These are phyloP conservation scores for Spathaspora passalidarum DNA, from an alignment of 805 yeast genomes.

Conservation along the genomic window DNA sequence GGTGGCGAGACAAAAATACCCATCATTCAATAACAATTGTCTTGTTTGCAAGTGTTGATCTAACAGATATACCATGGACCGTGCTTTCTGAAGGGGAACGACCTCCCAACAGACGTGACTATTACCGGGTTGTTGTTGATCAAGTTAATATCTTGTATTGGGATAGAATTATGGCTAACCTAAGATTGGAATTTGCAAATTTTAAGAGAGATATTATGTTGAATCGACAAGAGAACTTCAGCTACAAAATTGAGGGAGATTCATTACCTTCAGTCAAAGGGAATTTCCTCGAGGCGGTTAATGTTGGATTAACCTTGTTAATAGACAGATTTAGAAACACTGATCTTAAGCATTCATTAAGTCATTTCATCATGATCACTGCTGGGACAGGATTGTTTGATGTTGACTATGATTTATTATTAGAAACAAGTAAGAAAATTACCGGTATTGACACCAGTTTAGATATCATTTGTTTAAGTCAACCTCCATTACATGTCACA, in stretches of 20 bases:
- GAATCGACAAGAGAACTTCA: slow-evolving; percentile 16
- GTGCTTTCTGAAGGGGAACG: slow-evolving; percentile 70
- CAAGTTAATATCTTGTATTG: slow-evolving; percentile 86
- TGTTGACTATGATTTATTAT: slow-evolving; percentile 75
- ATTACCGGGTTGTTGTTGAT: slow-evolving; percentile 91
- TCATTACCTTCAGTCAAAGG: slow-evolving; percentile 88
- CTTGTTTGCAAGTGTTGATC: slow-evolving; percentile 77
- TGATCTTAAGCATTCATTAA: slow-evolving; percentile 85
- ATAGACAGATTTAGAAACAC: slow-evolving; percentile 78
- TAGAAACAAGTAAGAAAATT: slow-evolving; percentile 72
- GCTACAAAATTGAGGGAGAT: slow-evolving; percentile 50
- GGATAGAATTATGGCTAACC: slow-evolving; percentile 87
- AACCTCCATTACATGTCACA: slow-evolving; percentile 89
- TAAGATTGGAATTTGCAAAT: slow-evolving; percentile 79
- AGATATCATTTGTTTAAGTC: slow-evolving; percentile 83
- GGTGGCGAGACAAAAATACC: slow-evolving; percentile 83
- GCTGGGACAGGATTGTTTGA: slow-evolving; percentile 95
- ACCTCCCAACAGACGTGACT: slow-evolving; percentile 67
- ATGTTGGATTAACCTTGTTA: slow-evolving; percentile 74
- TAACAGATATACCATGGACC: slow-evolving; percentile 49
- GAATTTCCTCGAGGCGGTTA: slow-evolving; percentile 82
- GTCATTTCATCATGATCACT: slow-evolving; percentile 81
- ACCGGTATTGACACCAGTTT: slow-evolving; percentile 79
- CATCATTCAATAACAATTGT: slow-evolving; percentile 92
- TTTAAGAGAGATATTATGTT: slow-evolving; percentile 73